Conservation (phyloP, 345 rosid genomes). For the Brassica rapa region DNA sequence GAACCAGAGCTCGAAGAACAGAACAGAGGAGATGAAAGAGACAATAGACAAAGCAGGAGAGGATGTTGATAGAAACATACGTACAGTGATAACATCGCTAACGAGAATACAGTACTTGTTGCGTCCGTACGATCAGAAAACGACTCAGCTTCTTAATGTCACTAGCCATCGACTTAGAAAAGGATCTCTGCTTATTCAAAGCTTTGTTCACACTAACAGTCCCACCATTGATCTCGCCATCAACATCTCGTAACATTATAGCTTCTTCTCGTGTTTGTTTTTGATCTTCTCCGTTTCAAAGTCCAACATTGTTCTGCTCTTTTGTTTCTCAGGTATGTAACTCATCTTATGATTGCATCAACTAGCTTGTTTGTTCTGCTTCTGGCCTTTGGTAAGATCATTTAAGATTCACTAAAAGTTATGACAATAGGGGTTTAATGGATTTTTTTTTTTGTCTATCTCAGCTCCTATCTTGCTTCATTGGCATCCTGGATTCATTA, state of each 20-base stretch:
- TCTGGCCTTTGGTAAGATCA: constrained; percentile 54
- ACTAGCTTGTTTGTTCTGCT: constrained; percentile 53
- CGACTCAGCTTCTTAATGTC: constrained; percentile 42
- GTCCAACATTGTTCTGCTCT: neutral
- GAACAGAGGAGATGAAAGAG: constrained; percentile 47
- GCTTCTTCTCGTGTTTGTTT: neutral
- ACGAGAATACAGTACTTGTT: neutral
- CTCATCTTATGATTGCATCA: constrained; percentile 48
- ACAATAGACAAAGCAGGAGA: constrained; percentile 49
- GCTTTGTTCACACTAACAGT: constrained; percentile 42
- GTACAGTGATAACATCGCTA: constrained; percentile 4
- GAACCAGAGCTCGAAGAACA: constrained; percentile 44
- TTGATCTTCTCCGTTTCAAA: neutral
- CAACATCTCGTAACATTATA: constrained; percentile 42
- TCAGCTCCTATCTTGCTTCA: constrained; percentile 61
- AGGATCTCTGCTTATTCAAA: constrained; percentile 45
- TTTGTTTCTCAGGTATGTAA: constrained; percentile 40
- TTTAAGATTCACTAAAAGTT: neutral
- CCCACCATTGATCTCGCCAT: constrained; percentile 53
- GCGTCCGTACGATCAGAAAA: constrained; percentile 48
- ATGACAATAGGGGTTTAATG: constrained; percentile 3
- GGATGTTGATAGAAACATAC: constrained; percentile 31
- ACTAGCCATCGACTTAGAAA: constrained; percentile 48
- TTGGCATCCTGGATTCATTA: constrained; percentile 66
- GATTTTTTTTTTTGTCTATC: constrained; percentile 23